Evolutionary conservation across 2,329 filamentous ascomycete genomes (phyloP).

Genomic region (Talaromyces marneffei): DNA sequence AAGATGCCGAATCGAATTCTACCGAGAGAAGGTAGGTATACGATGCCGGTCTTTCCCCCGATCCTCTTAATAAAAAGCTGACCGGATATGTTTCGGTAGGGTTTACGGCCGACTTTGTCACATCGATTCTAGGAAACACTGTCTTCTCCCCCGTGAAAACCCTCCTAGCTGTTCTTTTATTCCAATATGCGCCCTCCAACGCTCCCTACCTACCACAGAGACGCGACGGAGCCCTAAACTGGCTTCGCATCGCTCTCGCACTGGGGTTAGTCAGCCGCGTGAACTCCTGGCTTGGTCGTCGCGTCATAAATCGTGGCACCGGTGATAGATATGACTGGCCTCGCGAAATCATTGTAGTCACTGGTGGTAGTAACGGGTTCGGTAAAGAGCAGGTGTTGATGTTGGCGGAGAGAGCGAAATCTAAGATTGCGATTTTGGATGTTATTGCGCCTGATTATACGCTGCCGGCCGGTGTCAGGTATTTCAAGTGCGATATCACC

Average conservation of each 20-base stretch:
- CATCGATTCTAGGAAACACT: slow-evolving; percentile 54
- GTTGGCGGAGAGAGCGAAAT: slow-evolving; percentile 57
- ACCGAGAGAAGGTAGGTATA: slow-evolving; percentile 5
- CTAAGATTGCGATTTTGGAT: slow-evolving; percentile 65
- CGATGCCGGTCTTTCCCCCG: not conserved
- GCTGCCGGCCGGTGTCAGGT: slow-evolving; percentile 18
- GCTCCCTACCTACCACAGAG: slow-evolving; percentile 1
- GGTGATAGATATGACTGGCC: slow-evolving; percentile 48
- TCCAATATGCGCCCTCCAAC: slow-evolving; percentile 53
- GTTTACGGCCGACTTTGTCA: slow-evolving; percentile 56
- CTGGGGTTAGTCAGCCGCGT: slow-evolving; percentile 48
- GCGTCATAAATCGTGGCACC: slow-evolving; percentile 42
- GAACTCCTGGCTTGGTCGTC: slow-evolving; percentile 49
- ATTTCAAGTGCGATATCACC: slow-evolving; percentile 27
- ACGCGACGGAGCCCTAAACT: slow-evolving; percentile 39
- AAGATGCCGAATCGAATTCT: slow-evolving; percentile 17
- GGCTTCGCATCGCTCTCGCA: slow-evolving; percentile 50
- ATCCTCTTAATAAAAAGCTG: not conserved
- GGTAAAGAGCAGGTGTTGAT: slow-evolving; percentile 60
- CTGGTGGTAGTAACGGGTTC: slow-evolving; percentile 69
- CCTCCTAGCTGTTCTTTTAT: slow-evolving; percentile 57
- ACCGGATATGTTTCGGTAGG: slow-evolving; percentile 25
- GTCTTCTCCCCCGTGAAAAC: slow-evolving; percentile 60
- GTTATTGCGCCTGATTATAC: slow-evolving; percentile 52
- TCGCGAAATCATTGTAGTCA: slow-evolving; percentile 65